Base-by-base conservation (phyloP, 78 protist genomes). In the Anaeramoeba ignava region DNA sequence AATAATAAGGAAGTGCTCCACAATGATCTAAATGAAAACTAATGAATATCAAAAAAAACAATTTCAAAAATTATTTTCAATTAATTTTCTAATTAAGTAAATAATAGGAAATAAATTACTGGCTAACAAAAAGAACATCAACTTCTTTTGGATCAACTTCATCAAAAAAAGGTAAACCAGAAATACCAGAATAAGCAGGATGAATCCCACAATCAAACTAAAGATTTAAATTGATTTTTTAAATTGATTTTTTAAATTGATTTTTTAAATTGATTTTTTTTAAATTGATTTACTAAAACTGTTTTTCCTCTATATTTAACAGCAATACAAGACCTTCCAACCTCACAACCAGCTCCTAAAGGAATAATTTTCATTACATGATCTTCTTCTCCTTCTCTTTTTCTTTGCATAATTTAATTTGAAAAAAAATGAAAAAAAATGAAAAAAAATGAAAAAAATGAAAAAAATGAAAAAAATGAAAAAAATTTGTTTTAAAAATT, bases 1-100 rank as follows among this genome's bases (percentile, higher is more conserved):
- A 54, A 27, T 27, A 85, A 83, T 91, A 90, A 1, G 97, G 98
- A 33, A 94, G 91, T 0, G 96, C 87, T 54, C 92, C 98, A 82
- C 91, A 84, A 87, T 94, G 98, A 84, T 95, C 97, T 39, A 95
- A 68, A 81, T 94, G 98, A 78, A 96, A 93, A 84, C 92, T 92
- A 78, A 3, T 36, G 0, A 42, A 2, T 54, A 54, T 27, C 8
- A 54, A 27, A 54, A 27, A 27, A 27, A 17, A 17, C 36, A 27
- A 27, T 27, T 54, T 8, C 8, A 54, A 54, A 54, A 27, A 54
- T 54, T 54, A 17, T 54, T 27, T 27, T 54, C 17, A 17, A 8
- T 54, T 54, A 27, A 54, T 54, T 54, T 54, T 54, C 8, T n/a
- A n/a, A 54, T 8, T 27, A 54, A 54, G 17, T 8, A 54, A 54